These are phyloP conservation scores for Mucor saturninus DNA, from an alignment of 371 early-diverging fungal species.

Conservation along the genomic window DNA sequence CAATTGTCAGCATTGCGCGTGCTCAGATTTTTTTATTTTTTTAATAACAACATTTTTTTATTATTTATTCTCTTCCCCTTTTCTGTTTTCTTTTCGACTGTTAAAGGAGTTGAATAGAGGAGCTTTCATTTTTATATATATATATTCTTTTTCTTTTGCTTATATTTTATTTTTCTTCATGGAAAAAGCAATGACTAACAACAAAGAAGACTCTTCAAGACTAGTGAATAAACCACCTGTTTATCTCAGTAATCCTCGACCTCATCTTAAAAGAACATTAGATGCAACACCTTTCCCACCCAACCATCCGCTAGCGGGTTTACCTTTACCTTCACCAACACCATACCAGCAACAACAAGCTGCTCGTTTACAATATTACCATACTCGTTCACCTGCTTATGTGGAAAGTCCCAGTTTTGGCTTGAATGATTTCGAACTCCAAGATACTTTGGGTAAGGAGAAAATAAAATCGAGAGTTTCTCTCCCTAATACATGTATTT, in stretches of 20 bases:
- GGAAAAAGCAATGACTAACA: constrained; percentile 4
- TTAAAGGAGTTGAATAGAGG: constrained; percentile 5
- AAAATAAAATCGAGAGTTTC: not conserved
- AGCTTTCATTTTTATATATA: constrained; percentile 6
- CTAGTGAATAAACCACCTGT: constrained; percentile 25
- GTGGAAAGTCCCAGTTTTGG: constrained; percentile 48
- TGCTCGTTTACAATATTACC: constrained; percentile 45
- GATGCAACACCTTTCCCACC: constrained; percentile 29
- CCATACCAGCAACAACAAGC: constrained; percentile 44
- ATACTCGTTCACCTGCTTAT: constrained; percentile 45
- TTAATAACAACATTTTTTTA: constrained; percentile 14
- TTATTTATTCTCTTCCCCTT: constrained; percentile 8
- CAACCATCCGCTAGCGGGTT: constrained; percentile 31
- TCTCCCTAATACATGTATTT: not conserved
- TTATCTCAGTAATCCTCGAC: constrained; percentile 26
- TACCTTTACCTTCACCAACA: constrained; percentile 28
- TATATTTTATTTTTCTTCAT: constrained; percentile 10
- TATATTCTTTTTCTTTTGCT: constrained; percentile 9
- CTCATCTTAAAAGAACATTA: constrained; percentile 24
- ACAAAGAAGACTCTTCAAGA: constrained; percentile 10
- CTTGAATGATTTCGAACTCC: constrained; percentile 48
- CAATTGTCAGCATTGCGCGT: constrained; percentile 39
- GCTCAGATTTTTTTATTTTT: constrained; percentile 23
- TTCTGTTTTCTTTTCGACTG: constrained; percentile 20
- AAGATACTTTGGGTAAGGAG: constrained; percentile 46